These are phyloP conservation scores for Boletus vinaceobasis DNA, from an alignment of 768 basidiomycete species.

Conservation along the genomic window DNA sequence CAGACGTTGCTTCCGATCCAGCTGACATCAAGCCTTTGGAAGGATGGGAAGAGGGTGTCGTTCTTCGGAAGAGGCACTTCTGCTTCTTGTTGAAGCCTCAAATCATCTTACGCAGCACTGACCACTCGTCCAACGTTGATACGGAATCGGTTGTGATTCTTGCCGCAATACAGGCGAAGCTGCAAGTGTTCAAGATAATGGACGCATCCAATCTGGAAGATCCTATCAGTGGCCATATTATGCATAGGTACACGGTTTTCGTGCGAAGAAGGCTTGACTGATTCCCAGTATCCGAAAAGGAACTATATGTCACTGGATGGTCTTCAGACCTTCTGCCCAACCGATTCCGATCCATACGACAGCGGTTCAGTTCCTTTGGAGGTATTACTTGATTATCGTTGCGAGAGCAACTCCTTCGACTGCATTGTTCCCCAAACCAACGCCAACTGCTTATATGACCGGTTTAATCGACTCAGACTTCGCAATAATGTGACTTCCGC, in stretches of 20 bases:
- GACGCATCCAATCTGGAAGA: slow-evolving; percentile 78
- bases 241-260: slow-evolving; percentile 60
- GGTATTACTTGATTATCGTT: slow-evolving; percentile 80
- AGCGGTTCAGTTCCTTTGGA: slow-evolving; percentile 80
- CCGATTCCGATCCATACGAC: slow-evolving; percentile 36
- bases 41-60: slow-evolving; percentile 72
- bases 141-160: slow-evolving; percentile 61
- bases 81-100: slow-evolving; percentile 91
- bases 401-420: slow-evolving; percentile 80
- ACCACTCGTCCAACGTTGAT: slow-evolving; percentile 30
- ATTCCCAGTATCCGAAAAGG: slow-evolving; percentile 37
- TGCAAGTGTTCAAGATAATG: slow-evolving; percentile 77
- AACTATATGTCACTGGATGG: slow-evolving; percentile 76
- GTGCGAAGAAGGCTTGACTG: not conserved
- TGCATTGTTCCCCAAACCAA: slow-evolving; percentile 88
- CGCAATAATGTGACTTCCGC: slow-evolving; percentile 65
- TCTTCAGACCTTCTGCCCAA: slow-evolving; percentile 85
- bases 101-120: slow-evolving; percentile 69
- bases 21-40: slow-evolving; percentile 54
- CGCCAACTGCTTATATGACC: slow-evolving; percentile 84
- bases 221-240: slow-evolving; percentile 78
- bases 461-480: slow-evolving; percentile 87
- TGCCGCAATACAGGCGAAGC: slow-evolving; percentile 75
- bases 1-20: slow-evolving; percentile 28
- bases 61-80: slow-evolving; percentile 68